Base-by-base conservation (phyloP, 768 basidiomycete species). In the Gyrodon lividus region DNA sequence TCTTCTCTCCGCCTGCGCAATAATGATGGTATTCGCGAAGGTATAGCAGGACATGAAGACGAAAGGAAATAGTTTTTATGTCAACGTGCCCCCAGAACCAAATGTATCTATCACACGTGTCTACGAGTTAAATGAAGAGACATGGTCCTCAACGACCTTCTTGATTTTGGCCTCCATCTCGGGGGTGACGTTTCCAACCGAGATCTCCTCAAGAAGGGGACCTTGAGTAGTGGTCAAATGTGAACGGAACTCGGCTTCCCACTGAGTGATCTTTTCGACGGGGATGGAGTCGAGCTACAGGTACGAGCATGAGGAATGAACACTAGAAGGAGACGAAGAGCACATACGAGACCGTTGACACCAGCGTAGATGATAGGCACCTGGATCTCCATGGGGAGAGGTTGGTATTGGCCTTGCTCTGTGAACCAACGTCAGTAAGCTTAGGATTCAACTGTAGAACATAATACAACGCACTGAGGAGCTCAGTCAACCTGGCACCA, bases 391-490 rank as follows among this genome's bases (percentile, higher is more conserved):
- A 90, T 95, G 37, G 94, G 74, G 66, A 98, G 75, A 48, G 93
- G 92, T 71, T 95, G 89, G 76, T 98, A 98, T 79, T 98, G 96
- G 58, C 92, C 94, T 84, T 98, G 96, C 78, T 98, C 87, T 96
- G 66, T 68, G 34, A 49, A 20, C 9, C 13, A 59, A 46, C 52
- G 52, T 49, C 9, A 55, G 55, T 70, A 16, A 71, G 58, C 23
- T 46, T 12, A 50, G n/a, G 17, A 19, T 19, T 9, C 34, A 20
- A 46, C 19, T 9, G 31, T 19, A 8, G 22, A 24, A 28, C 9
- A 20, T 33, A 46, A 41, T 3, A 41, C 6, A 16, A 76, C 87
- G 30, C 71, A 90, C 88, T 94, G 60, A 94, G 78, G 65, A 94
- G 86, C 79, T 99, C 96, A 59, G 96, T 98, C 60, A 99, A 81